A percentile compares a stretch with the other conserved stretches of the same genome.
phyloP scores from a whole-genome alignment of 2,329 filamentous ascomycete species.

The Pleurostoma richardsiae region DNA sequence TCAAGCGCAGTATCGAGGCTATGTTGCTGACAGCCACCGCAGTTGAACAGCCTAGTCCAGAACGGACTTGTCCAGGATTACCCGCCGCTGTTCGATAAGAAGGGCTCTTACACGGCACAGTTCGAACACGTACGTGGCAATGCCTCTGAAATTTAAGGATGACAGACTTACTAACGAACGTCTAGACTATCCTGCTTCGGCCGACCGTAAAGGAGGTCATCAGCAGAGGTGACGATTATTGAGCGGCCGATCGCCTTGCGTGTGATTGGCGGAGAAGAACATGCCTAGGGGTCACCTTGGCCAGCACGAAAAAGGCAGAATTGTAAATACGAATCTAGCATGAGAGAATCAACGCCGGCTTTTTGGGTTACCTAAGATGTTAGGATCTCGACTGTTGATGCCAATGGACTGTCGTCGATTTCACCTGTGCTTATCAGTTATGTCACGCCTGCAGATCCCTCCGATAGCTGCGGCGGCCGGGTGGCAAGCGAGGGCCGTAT shows the following conservation, averaged over 20 bases:
- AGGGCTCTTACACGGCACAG: conserved; percentile 91
- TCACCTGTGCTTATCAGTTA: too few relatives aligned
- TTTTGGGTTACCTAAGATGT: too few relatives aligned
- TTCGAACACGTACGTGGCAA: conserved; percentile 76
- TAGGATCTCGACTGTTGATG: too few relatives aligned
- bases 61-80: conserved; percentile 86
- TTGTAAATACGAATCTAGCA: too few relatives aligned
- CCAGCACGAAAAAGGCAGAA: too few relatives aligned
- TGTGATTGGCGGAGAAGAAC: too few relatives aligned
- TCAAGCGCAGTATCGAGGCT: background rate
- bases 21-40: conserved; percentile 14
- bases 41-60: conserved; percentile 82
- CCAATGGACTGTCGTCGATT: too few relatives aligned
- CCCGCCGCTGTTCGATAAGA: conserved; percentile 83
- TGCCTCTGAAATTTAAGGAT: background rate
- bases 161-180: conserved; percentile 6
- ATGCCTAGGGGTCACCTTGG: too few relatives aligned
- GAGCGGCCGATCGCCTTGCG: conserved; percentile 13
- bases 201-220: conserved; percentile 84
- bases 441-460: too few relatives aligned
- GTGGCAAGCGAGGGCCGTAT: too few relatives aligned
- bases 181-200: conserved; percentile 68
- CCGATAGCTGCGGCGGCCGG: too few relatives aligned
- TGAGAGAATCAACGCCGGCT: too few relatives aligned
- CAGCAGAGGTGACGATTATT: conserved; percentile 82